Evolutionary conservation across 2,329 filamentous ascomycete species (phyloP).

Genomic region (Monosporascus ibericus): DNA sequence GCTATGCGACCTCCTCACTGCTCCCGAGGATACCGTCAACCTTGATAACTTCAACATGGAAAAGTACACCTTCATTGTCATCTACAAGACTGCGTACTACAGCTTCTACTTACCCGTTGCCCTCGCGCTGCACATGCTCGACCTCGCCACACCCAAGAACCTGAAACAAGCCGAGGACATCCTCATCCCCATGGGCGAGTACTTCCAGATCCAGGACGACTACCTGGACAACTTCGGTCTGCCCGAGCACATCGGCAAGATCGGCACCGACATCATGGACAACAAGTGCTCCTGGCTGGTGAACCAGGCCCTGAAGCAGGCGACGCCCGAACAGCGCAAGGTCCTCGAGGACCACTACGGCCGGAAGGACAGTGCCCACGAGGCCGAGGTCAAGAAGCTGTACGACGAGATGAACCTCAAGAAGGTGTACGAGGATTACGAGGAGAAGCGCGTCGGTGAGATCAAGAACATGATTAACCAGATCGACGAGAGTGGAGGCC

Average conservation of each 20-base stretch:
- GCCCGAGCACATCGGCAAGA: constrained; percentile 91
- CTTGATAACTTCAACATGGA: constrained; percentile 91
- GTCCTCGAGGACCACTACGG: constrained; percentile 91
- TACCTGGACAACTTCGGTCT: constrained; percentile 97
- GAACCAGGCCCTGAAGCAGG: constrained; percentile 82
- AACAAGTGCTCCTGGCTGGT: constrained; percentile 99
- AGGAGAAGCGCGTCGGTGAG: constrained; percentile 79
- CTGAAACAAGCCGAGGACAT: constrained; percentile 86
- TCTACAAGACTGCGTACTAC: constrained; percentile 99
- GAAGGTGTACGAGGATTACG: constrained; percentile 78
- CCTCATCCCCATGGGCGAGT: constrained; percentile 93
- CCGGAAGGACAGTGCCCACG: constrained; percentile 76
- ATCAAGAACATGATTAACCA: constrained; percentile 68
- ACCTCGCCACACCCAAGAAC: constrained; percentile 80
- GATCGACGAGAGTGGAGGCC: constrained; percentile 78
- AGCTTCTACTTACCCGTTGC: constrained; percentile 97
- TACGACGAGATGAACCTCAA: constrained; percentile 83
- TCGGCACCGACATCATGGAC: constrained; percentile 97
- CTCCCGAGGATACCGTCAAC: constrained; percentile 88
- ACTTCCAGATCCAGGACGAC: constrained; percentile 99
- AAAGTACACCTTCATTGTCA: constrained; percentile 97
- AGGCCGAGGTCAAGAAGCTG: constrained; percentile 81
- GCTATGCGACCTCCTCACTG: constrained; percentile 88
- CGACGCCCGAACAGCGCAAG: constrained; percentile 77
- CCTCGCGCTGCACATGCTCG: constrained; percentile 78